Base-by-base conservation (phyloP, 352 stramenopile genomes). In the Pythium utonaiense region DNA sequence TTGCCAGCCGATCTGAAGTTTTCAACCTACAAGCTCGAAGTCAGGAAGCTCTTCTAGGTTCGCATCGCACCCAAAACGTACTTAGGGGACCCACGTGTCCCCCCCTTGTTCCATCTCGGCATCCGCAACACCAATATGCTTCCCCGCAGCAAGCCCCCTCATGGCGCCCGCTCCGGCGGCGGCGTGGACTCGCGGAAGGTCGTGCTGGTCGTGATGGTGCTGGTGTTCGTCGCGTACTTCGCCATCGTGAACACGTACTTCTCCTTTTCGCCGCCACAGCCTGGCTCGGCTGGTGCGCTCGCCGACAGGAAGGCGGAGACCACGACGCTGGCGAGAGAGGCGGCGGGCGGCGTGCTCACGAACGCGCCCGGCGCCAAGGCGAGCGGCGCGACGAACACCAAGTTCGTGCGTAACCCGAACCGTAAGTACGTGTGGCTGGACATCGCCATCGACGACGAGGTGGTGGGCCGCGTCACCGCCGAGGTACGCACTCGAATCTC, bases 391-490 rank as follows among this genome's bases (percentile, higher is more conserved):
- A 42, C 52, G 17, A 40, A 50, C 22, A 62, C 61, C 31, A 67
- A 64, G 31, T 93, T 75, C 70, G 48, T 69, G 51, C 73, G 70
- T 21, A 88, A 88, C n/a, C 71, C 80, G 9, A 62, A 83, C 28
- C 82, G 86, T 19, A 87, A 86, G 60, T 95, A 95, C 60, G 83
- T 95, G 12, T 95, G 86, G 86, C 62, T 95, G 53, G 83, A 95
- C 50, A 75, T 95, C 30, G 77, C 78, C 27, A 92, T 95, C 51
- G 83, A 93, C 58, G 80, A 88, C 55, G 66, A 70, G 50, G 76
- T 74, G 54, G 70, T 90, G 8, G 86, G 86, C 4, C 81, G 83
- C 58, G 71, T 95, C 54, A 93, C 82, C 0, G 74, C 74, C 8
- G 86, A 95, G 76, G 78, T 88, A 64, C 8, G 50, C n/a, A n/a